Percentiles rank a stretch among this genome's conserved stretches.
Conservation (phyloP, 2,329 filamentous ascomycete species). For the Emergomyces africanus region DNA sequence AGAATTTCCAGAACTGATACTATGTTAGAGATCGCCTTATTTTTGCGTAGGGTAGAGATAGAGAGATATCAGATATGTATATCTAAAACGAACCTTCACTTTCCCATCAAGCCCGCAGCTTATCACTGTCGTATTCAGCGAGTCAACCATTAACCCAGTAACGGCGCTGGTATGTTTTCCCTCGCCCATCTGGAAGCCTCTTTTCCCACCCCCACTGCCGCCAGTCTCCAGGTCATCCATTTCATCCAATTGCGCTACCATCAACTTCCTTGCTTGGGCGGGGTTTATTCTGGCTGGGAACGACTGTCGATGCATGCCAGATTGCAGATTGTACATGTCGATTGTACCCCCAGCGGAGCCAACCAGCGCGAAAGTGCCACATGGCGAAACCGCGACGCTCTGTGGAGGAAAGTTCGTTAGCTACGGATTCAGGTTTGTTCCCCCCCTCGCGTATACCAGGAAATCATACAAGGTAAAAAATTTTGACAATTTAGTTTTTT, state of each 20-base stretch:
- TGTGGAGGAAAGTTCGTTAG: constrained; percentile 26
- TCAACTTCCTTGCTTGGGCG: constrained; percentile 63
- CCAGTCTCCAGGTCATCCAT: constrained; percentile 40
- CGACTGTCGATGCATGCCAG: constrained; percentile 71
- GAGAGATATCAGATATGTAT: not conserved
- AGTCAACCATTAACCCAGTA: constrained; percentile 77
- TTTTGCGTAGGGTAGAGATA: not conserved
- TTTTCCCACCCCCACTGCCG: constrained; percentile 42
- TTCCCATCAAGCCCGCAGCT: constrained; percentile 84
- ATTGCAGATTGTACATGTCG: constrained; percentile 96
- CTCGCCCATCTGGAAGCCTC: constrained; percentile 33
- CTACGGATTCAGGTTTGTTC: not conserved
- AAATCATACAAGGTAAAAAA: no score
- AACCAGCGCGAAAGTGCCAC: constrained; percentile 84
- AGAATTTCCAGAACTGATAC: constrained; percentile 82
- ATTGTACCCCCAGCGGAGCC: constrained; percentile 73
- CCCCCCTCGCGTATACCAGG: no score
- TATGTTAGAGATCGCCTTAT: not conserved
- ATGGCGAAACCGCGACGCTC: constrained; percentile 78
- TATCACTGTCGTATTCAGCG: constrained; percentile 73
- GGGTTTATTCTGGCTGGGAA: constrained; percentile 73
- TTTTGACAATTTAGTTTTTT: no score
- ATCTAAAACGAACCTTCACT: constrained; percentile 48
- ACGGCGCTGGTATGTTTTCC: constrained; percentile 71
- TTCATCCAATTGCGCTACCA: constrained; percentile 41